Conservation (phyloP, 805 yeast genomes). For the Tetrapisispora arboricola region DNA sequence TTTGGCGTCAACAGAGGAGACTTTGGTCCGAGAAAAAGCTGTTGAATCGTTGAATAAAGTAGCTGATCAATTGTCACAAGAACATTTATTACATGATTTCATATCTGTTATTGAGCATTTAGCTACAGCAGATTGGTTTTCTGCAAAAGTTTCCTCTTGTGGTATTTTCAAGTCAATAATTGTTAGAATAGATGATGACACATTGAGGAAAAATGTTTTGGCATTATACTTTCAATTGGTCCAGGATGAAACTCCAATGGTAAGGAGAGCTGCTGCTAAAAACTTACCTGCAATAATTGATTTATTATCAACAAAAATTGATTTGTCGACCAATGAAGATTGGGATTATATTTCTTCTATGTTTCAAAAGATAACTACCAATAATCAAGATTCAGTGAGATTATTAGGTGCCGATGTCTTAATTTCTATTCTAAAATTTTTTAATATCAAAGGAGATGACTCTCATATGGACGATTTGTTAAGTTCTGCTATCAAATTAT, state of each 20-base stretch:
- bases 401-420: conserved; percentile 81
- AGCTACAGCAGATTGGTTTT: conserved; percentile 89
- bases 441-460: conserved; percentile 46
- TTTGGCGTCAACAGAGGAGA: conserved; percentile 89
- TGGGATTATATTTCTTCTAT: conserved; percentile 72
- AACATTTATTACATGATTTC: conserved; percentile 56
- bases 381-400: conserved; percentile 91
- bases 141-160: conserved; percentile 81
- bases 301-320: conserved; percentile 40
- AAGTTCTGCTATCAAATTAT: conserved; percentile 55
- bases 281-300: conserved; percentile 68
- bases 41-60: conserved; percentile 72
- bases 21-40: conserved; percentile 90
- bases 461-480: conserved; percentile 55
- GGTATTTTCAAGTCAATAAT: conserved; percentile 73
- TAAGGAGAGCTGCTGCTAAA: conserved; percentile 86
- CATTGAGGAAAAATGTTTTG: conserved; percentile 50
- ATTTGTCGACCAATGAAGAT: conserved; percentile 43
- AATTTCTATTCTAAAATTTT: conserved; percentile 66
- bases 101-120: conserved; percentile 69
- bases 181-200: conserved; percentile 42
- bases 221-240: conserved; percentile 59
- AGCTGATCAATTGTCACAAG: conserved; percentile 49
- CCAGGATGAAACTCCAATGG: conserved; percentile 95
- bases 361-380: conserved; percentile 69